These are phyloP conservation scores for Podaxis carcinomalis DNA, from an alignment of 768 basidiomycete species.

Conservation along the genomic window DNA sequence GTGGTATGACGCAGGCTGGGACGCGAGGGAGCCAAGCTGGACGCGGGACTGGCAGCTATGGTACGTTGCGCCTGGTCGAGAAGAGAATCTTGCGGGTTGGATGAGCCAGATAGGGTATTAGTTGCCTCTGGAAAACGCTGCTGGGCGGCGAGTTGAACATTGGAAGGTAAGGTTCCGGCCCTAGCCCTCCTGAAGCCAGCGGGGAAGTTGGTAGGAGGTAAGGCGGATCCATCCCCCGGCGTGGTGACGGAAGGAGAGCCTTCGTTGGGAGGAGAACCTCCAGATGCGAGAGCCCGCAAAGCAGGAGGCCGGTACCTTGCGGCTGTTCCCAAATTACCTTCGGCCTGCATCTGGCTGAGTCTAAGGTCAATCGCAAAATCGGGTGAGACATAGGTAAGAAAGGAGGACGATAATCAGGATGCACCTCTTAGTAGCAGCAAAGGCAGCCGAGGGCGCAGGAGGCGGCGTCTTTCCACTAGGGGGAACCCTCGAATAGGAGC, in stretches of 20 bases:
- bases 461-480: slow-evolving; percentile 85
- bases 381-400: slow-evolving; percentile 15
- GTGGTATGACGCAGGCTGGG: slow-evolving; percentile 74
- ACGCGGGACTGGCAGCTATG: slow-evolving; percentile 41
- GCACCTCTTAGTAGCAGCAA: slow-evolving; percentile 67
- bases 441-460: slow-evolving; percentile 86
- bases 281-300: slow-evolving; percentile 65
- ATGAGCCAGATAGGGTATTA: slow-evolving; percentile 38
- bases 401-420: slow-evolving; percentile 19
- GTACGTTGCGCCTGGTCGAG: slow-evolving; percentile 47
- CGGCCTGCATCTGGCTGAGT: slow-evolving; percentile 81
- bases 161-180: slow-evolving; percentile 97
- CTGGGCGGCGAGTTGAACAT: slow-evolving; percentile 84
- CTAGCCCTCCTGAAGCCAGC: slow-evolving; percentile 90
- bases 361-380: slow-evolving; percentile 33
- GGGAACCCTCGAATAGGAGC: slow-evolving; percentile 76
- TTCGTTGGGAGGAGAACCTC: slow-evolving; percentile 73
- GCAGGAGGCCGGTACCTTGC: slow-evolving; percentile 79
- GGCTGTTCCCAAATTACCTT: slow-evolving; percentile 41
- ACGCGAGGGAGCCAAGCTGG: slow-evolving; percentile 42
- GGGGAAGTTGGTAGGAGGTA: slow-evolving; percentile 75
- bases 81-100: slow-evolving; percentile 27
- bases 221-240: slow-evolving; percentile 49
- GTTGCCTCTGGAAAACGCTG: slow-evolving; percentile 65
- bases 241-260: slow-evolving; percentile 52